These are phyloP conservation scores for Sambucus nigra DNA, from an alignment of 129 eudicot genomes.

Conservation along the genomic window DNA sequence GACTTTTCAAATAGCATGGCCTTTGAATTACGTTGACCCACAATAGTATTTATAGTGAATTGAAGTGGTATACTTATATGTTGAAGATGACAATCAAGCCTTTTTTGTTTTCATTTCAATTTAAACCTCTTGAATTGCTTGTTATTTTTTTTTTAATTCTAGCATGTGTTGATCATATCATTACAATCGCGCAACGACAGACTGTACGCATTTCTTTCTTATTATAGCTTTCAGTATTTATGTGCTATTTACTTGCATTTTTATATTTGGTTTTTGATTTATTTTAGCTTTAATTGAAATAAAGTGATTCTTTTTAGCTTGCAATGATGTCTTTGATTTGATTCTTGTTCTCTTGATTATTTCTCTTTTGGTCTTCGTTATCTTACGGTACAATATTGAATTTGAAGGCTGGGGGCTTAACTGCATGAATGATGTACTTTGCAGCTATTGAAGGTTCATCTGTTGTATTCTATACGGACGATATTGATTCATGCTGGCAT, in stretches of 20 bases:
- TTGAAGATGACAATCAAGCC: neutral
- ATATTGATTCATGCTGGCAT: slow-evolving; percentile 28
- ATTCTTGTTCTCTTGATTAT: neutral
- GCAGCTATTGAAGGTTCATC: slow-evolving; percentile 77
- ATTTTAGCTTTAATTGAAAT: neutral
- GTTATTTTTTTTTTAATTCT: neutral
- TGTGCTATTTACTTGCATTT: neutral
- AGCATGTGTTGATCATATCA: too few relatives aligned
- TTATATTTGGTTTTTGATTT: neutral
- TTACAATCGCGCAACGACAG: neutral
- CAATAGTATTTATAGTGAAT: too few relatives aligned
- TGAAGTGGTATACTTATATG: neutral
- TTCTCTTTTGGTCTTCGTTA: neutral
- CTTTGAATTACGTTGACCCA: neutral
- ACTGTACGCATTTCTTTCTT: neutral
- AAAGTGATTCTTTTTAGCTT: neutral
- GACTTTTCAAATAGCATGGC: neutral
- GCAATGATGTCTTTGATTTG: neutral
- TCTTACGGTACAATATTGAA: neutral
- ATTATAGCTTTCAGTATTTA: neutral
- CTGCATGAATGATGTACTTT: slow-evolving; percentile 4
- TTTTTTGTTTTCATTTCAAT: neutral
- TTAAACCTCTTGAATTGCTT: neutral
- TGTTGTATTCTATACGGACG: slow-evolving; percentile 53
- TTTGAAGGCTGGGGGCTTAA: neutral